Base-by-base conservation (phyloP, 768 basidiomycete species). In the Rhizopogon sp. region DNA sequence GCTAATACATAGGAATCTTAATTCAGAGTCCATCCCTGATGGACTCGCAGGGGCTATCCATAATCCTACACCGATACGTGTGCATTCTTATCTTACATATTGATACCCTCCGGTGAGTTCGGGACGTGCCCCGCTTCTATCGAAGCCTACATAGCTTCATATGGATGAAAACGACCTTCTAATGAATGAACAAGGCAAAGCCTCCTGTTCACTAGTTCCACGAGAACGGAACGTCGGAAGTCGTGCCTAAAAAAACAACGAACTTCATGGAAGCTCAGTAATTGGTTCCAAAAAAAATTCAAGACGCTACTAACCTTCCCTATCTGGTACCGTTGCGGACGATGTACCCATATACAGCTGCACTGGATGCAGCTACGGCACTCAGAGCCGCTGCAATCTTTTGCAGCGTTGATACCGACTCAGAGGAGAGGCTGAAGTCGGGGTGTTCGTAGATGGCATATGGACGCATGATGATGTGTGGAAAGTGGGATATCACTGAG, bases 361-460 rank as follows among this genome's bases (percentile, higher is more conserved):
- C 70, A 9, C 69, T 56, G 13, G 69, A 71, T 14, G 69, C 70
- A 13, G 69, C 69, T 43, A 70, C 58, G 50, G 70, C 56, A 14
- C 69, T 66, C 39, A 70, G 20, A 2, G 67, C 52, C 1, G 68
- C 55, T 31, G 63, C 68, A 20, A 72, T 45, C 6, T 61, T 64
- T 22, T 55, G 68, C 1, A 70, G 54, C 1, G 62, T 62, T 31
- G 56, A 44, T 49, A 64, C 43, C 20, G 62, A 60, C 11, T 66
- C 67, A 41, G 57, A 20, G 8, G 67, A 69, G 22, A 54, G 33
- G 54, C 20, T 55, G 52, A 69, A 69, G 1, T 70, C 69, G 39
- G 67, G 67, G 57, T 71, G 69, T 39, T 69, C 67, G 47, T 69
- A 69, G 20, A 60, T 58, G 50, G 65, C 59, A 58, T 70, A 70